Evolutionary conservation across 2,329 filamentous ascomycete genomes (phyloP).

Genomic region (Ophiosphaerella korrae): DNA sequence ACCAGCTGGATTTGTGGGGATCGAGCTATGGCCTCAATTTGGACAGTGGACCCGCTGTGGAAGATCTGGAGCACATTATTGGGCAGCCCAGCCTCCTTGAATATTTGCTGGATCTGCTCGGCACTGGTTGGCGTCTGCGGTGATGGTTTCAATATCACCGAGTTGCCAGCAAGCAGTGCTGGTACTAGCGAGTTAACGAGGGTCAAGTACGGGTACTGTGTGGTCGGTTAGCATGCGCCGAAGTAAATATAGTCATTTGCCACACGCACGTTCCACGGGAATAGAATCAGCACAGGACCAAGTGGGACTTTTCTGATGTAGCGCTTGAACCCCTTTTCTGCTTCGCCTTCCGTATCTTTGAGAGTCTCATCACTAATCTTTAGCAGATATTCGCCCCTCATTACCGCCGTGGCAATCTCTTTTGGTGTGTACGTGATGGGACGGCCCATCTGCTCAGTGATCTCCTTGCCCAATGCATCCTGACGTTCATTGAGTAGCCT

Average conservation of each 20-base stretch:
- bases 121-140: slow-evolving; percentile 92
- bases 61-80: slow-evolving; percentile 87
- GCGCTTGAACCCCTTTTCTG: slow-evolving; percentile 85
- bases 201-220: slow-evolving; percentile 89
- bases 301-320: slow-evolving; percentile 89
- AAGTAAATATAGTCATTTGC: slow-evolving; percentile 8
- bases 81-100: slow-evolving; percentile 80
- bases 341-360: slow-evolving; percentile 79
- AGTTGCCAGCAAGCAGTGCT: slow-evolving; percentile 87
- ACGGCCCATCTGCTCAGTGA: slow-evolving; percentile 94
- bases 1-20: slow-evolving; percentile 78
- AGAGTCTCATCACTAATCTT: slow-evolving; percentile 81
- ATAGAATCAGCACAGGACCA: slow-evolving; percentile 85
- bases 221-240: slow-evolving; percentile 21
- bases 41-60: slow-evolving; percentile 78
- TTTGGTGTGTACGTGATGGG: slow-evolving; percentile 85
- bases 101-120: slow-evolving; percentile 79
- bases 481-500: slow-evolving; percentile 71
- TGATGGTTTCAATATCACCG: slow-evolving; percentile 91
- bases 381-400: slow-evolving; percentile 82
- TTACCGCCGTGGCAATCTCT: slow-evolving; percentile 84
- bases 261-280: slow-evolving; percentile 88
- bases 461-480: slow-evolving; percentile 80
- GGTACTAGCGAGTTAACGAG: slow-evolving; percentile 91
- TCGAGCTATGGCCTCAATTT: slow-evolving; percentile 78